Percentiles rank a stretch among this genome's conserved stretches.
Conservation (phyloP, 2,329 filamentous ascomycete species). For the Sclerotinia borealis region DNA sequence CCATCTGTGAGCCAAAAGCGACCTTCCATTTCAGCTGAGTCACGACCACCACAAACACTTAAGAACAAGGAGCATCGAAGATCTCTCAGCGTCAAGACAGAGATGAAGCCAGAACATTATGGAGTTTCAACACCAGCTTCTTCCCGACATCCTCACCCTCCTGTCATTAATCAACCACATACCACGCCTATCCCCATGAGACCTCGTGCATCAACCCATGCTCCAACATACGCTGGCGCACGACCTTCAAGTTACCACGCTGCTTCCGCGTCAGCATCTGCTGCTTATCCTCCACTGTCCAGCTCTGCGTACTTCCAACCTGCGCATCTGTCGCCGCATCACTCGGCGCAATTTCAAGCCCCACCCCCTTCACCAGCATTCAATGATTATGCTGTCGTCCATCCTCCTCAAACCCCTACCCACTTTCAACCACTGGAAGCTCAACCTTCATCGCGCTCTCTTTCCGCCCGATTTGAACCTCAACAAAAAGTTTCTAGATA, state of each 20-base stretch:
- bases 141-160: background rate
- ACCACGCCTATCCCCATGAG: conserved; percentile 1
- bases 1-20: background rate
- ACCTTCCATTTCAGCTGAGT: background rate
- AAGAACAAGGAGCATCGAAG: conserved; percentile 7
- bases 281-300: conserved; percentile 9
- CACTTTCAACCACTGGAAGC: background rate
- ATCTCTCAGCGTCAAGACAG: conserved; percentile 5
- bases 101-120: conserved; percentile 4
- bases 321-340: background rate
- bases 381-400: conserved; percentile 2
- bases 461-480: conserved; percentile 24
- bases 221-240: conserved; percentile 1
- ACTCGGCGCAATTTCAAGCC: conserved; percentile 1
- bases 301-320: conserved; percentile 7
- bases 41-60: conserved; percentile 1
- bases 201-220: conserved; percentile 3
- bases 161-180: conserved; percentile 1
- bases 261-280: background rate
- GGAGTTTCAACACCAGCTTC: background rate
- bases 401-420: background rate
- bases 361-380: conserved; percentile 12
- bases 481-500: conserved; percentile 20
- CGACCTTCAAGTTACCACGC: conserved; percentile 10
- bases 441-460: conserved; percentile 16